Base-by-base conservation (phyloP, 768 basidiomycete genomes). In the Tylopilus plumbeoviolaceoides region DNA sequence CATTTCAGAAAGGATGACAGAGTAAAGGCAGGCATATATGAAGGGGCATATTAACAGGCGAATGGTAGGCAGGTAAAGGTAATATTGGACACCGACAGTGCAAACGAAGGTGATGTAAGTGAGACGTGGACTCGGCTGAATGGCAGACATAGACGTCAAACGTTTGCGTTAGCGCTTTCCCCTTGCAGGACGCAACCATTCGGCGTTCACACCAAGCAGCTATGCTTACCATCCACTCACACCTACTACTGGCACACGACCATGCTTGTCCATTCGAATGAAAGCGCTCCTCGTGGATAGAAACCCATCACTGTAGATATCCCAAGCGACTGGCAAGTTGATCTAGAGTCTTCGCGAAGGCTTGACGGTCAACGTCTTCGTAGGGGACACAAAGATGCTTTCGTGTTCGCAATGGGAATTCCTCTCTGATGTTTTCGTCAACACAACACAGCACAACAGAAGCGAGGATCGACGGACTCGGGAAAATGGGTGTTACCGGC, bases 321-420 rank as follows among this genome's bases (percentile, higher is more conserved):
- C 27, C 35, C 49, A 42, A 36, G 18, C 39, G n/a, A 20, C 38
- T 10, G 18, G 15, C 11, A 44, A 38, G 3, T 14, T 43, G 25
- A 40, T 40, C 51, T 63, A 64, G 43, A 64, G 39, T 20, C 62
- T 58, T 39, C 51, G 56, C 39, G 63, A 55, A 35, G 63, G 63
- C 41, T 59, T 62, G 18, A 48, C 30, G 8, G 4, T 18, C n/a
- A 9, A 17, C 2, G 21, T 43, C 39, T 31, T 53, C 20, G 28
- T 14, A 2, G 54, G 57, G 14, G 55, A 44, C 38, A 47, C 31
- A n/a, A 54, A 62, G 33, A 53, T 36, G 23, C 45, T 56, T 20
- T 49, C 48, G 36, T 44, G 51, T 40, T 55, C 27, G 28, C 14
- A 39, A 23, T 30, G 38, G 3, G 31, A 42, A 23, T 28, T 25